These are phyloP conservation scores for Termitomyces sp. DNA, from an alignment of 768 basidiomycete species.

Conservation along the genomic window DNA sequence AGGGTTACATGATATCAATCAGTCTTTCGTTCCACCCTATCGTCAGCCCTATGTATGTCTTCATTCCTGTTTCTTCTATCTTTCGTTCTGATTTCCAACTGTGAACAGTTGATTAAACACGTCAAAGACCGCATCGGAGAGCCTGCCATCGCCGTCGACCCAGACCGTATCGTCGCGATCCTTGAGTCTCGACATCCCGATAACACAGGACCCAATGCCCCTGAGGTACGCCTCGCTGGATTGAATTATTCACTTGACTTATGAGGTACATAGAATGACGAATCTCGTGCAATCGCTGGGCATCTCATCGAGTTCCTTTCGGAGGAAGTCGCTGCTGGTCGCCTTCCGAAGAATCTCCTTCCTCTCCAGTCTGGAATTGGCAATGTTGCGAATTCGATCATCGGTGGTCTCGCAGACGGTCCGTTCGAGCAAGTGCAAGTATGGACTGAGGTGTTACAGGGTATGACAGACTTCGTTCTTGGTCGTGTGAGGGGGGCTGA, in stretches of 20 bases:
- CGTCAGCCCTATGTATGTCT: slow-evolving; percentile 35
- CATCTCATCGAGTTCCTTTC: slow-evolving; percentile 43
- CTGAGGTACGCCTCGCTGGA: slow-evolving; percentile 27
- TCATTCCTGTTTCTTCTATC: neutral
- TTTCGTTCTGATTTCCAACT: neutral
- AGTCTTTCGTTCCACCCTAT: slow-evolving; percentile 36
- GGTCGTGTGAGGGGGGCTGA: neutral
- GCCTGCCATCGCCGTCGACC: slow-evolving; percentile 42
- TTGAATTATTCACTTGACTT: neutral
- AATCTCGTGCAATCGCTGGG: slow-evolving; percentile 35
- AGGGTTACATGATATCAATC: slow-evolving; percentile 45
- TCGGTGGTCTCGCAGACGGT: slow-evolving; percentile 42
- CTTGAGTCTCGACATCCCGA: slow-evolving; percentile 36
- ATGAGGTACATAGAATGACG: slow-evolving; percentile 24
- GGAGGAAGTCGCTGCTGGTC: slow-evolving; percentile 33
- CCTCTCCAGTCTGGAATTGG: slow-evolving; percentile 45
- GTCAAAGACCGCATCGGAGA: slow-evolving; percentile 40
- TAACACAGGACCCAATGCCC: slow-evolving; percentile 40
- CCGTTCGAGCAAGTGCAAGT: slow-evolving; percentile 45
- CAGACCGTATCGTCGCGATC: slow-evolving; percentile 42
- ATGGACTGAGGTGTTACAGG: slow-evolving; percentile 46
- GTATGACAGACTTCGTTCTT: slow-evolving; percentile 8
- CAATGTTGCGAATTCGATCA: slow-evolving; percentile 46
- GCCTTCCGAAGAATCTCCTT: slow-evolving; percentile 35
- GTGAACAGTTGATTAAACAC: slow-evolving; percentile 32